Base-by-base conservation (phyloP, 179 eudicot species). In the Camellia oleifera region DNA sequence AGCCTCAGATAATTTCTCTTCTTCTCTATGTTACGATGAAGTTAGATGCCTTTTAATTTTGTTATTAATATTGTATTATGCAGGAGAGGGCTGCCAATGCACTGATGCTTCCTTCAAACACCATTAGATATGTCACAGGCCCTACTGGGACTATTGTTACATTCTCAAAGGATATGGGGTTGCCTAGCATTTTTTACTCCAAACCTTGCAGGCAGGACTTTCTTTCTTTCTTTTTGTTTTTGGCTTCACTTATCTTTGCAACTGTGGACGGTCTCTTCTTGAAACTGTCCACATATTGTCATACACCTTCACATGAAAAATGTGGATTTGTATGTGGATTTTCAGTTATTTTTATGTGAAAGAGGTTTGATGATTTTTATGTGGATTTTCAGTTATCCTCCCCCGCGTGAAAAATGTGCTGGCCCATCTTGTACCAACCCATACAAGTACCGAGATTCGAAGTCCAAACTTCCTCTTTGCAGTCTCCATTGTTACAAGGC, bases 401-500 rank as follows among this genome's bases (percentile, higher is more conserved):
- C 94, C 72, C 96, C 93, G 2, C 92, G 98, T n/a, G 99, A 92
- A 83, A 90, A 83, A 77, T 94, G 98, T 83, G 97, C 91, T 48
- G 96, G 92, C 57, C 97, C 99, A 13, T 86, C 85, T 0, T 96
- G 99, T 89, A 77, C 83, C 56, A 96, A 96, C 83, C 88, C 90
- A 18, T 94, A 91, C 92, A 96, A 94, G 85, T 96, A 94, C 70
- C 85, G 99, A 48, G 98, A 94, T 84, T 94, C 99, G 0, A 94
- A 92, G 89, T 87, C 94, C 8, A 94, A 89, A 85, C 86, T 96
- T 83, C 99, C 98, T 20, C 93, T 96, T 40, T 96, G 98, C 89
- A 92, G 99, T 82, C 93, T 96, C 54, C 88, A 86, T 44, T 96
- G 99, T 88, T 96, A 96, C 92, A 94, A 96, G 86, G 96, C 94